Evolutionary conservation across 768 basidiomycete genomes (phyloP).

Genomic region (Gloeophyllum trabeum): DNA sequence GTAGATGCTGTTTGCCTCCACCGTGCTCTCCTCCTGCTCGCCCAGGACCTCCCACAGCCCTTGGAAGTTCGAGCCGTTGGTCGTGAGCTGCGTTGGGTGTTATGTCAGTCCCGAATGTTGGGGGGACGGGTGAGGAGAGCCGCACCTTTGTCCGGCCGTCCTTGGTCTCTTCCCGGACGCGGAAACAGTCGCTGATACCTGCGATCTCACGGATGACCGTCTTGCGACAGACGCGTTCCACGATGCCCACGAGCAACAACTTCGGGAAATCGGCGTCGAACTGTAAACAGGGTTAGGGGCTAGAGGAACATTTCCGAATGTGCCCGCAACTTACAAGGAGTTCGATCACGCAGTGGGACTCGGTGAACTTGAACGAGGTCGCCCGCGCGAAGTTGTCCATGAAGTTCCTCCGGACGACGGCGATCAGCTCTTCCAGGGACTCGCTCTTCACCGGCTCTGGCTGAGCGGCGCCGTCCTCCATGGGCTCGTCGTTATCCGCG

Average conservation of each 20-base stretch:
- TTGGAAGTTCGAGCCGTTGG: constrained; percentile 89
- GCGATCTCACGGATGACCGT: constrained; percentile 86
- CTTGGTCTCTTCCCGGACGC: constrained; percentile 47
- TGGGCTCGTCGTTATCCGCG: constrained; percentile 33
- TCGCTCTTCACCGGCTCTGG: constrained; percentile 11
- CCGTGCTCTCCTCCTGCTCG: constrained; percentile 37
- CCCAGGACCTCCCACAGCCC: constrained; percentile 78
- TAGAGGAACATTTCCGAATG: background rate
- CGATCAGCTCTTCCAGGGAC: constrained; percentile 29
- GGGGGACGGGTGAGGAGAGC: constrained; percentile 1
- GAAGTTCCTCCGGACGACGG: constrained; percentile 39
- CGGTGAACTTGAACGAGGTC: constrained; percentile 62
- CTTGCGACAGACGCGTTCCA: constrained; percentile 77
- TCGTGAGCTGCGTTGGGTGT: constrained; percentile 41
- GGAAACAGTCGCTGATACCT: constrained; percentile 82
- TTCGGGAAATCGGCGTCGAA: constrained; percentile 86
- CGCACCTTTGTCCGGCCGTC: constrained; percentile 41
- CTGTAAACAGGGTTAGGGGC: constrained; percentile 15
- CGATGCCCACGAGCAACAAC: constrained; percentile 84
- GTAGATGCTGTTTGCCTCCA: constrained; percentile 54
- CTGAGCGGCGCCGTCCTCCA: constrained; percentile 19
- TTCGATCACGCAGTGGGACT: constrained; percentile 60
- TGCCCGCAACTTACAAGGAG: constrained; percentile 56
- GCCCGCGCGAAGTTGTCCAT: constrained; percentile 49
- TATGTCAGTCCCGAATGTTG: constrained; percentile 1